Evolutionary conservation across 2,329 filamentous ascomycete genomes (phyloP).

Genomic region (Mycosphaerella arachidis): DNA sequence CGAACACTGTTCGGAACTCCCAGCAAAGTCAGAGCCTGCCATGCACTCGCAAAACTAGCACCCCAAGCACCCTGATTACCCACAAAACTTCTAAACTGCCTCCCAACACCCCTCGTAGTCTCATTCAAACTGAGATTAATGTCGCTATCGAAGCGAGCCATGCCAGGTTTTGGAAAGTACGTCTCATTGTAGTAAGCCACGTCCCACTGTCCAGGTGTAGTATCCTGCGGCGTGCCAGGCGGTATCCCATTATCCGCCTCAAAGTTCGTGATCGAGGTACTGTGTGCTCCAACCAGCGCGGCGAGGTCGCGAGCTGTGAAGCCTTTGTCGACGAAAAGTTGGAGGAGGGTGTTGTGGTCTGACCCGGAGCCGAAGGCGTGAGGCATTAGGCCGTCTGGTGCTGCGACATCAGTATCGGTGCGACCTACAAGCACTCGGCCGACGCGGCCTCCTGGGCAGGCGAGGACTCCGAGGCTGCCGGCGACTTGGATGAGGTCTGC

Average conservation of each 20-base stretch:
- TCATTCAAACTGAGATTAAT: slow-evolving; percentile 28
- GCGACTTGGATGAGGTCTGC: slow-evolving; percentile 54
- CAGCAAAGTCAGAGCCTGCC: slow-evolving; percentile 13
- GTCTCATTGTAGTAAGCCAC: slow-evolving; percentile 44
- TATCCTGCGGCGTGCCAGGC: slow-evolving; percentile 42
- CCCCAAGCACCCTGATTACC: slow-evolving; percentile 30
- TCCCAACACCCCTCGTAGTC: slow-evolving; percentile 9
- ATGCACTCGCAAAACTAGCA: slow-evolving; percentile 16
- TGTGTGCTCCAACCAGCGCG: slow-evolving; percentile 54
- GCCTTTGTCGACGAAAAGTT: slow-evolving; percentile 49
- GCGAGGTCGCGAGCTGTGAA: slow-evolving; percentile 49
- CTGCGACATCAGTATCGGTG: slow-evolving; percentile 39
- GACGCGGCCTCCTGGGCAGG: slow-evolving; percentile 50
- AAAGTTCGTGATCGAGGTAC: slow-evolving; percentile 45
- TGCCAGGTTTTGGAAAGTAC: slow-evolving; percentile 22
- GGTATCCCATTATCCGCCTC: slow-evolving; percentile 22
- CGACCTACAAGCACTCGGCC: slow-evolving; percentile 50
- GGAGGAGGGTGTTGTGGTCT: slow-evolving; percentile 38
- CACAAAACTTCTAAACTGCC: slow-evolving; percentile 28
- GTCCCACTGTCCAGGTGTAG: slow-evolving; percentile 50
- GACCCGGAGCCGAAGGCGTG: slow-evolving; percentile 37
- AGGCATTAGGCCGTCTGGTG: slow-evolving; percentile 46
- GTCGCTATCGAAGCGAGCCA: slow-evolving; percentile 32
- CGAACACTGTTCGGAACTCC: slow-evolving; percentile 11
- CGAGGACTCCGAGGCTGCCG: slow-evolving; percentile 43